Evolutionary conservation across 2,329 filamentous ascomycete genomes (phyloP), one percentile per base, ranked within the genome.

Genomic region (Phyllosticta paracitricarpa): DNA sequence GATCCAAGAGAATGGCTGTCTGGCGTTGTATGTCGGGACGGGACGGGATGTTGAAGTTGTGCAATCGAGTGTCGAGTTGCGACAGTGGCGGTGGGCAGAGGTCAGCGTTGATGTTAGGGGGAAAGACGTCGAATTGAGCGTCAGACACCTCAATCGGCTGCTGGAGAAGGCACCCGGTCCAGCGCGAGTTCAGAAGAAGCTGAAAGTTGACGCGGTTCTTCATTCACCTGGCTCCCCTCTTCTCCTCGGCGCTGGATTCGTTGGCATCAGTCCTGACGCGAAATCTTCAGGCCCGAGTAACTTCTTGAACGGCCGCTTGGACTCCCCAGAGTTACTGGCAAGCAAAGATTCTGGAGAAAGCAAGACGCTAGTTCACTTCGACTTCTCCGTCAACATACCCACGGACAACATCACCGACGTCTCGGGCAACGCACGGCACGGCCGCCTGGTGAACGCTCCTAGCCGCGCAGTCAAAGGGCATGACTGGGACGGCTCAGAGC

Each of bases 401-500:
- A 66, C 66, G 26, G 67, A 69, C 62, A 58, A 62, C 22, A 69
- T 68, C 25, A 40, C 58, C 48, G 70, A 74, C 58, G 52, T 68
- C 9, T 73, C 71, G 12, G 67, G 65, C 6, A 59, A 63, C 26
- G 63, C 53, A 1, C 63, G 61, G 12, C 60, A 72, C 52, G 72
- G 72, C 7, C 57, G 61, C 2, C 63, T 74, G 4, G 57, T 74
- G 59, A 74, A 74, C 59, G 68, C 69, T 8, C 72, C 72, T 6
- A 70, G 71, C 22, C 64, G 72, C 9, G 72, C 66, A 1, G 70
- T 75, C 17, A 69, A 64, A 24, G 71, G 72, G 3, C 61, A 73
- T 55, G 65, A 74, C 61, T 75, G 70, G 68, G 70, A 75, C 54
- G 69, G 65, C 4, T 65, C 64, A 12, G 67, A 71, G 51, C 56